Base-by-base conservation (phyloP, 768 basidiomycete genomes). In the Multifurca ochricompacta region DNA sequence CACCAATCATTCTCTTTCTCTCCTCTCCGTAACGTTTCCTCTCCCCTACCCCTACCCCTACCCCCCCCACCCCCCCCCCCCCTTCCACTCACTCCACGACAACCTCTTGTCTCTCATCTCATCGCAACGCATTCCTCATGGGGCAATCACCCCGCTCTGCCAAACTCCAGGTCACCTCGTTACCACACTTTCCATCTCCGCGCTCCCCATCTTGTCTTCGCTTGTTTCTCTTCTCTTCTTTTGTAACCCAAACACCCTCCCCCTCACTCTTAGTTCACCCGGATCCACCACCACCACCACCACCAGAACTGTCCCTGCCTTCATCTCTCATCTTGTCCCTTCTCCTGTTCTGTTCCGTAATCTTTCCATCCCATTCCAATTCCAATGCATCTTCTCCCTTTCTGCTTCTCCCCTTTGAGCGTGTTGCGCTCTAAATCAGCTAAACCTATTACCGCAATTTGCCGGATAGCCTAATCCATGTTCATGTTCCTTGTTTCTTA, bases 111-210 rank as follows among this genome's bases (percentile, higher is more conserved):
- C 49, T 58, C 59, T 30, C 43, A 40, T 58, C 59, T 30, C 43
- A 40, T 48, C 58, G 54, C 58, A 45, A 50, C 54, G 41, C 21
- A 28, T 57, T 42, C 58, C 49, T 56, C 54, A 59, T 59, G 58
- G 58, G 58, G 58, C 48, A 59, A 49, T 50, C 27, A 39, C 58
- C 47, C 45, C 56, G 37, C 49, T 41, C 31, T 59, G 54, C 54
- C 59, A 54, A 50, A 59, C 37, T 54, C 57, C 52, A 60, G 56
- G 59, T 48, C 53, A 43, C 56, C 57, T 59, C 57, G 57, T 61
- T 61, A 54, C 53, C 58, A 47, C 48, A 53, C 50, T 36, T 51
- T 44, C 48, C 56, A 59, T 58, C 56, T 58, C 56, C 56, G 56
- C 56, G 56, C 51, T 53, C 51, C 51, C 48, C 59, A 53, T 49